Base-by-base conservation (phyloP, 1,284 basidiomycete species). In the Trametes polyzona region DNA sequence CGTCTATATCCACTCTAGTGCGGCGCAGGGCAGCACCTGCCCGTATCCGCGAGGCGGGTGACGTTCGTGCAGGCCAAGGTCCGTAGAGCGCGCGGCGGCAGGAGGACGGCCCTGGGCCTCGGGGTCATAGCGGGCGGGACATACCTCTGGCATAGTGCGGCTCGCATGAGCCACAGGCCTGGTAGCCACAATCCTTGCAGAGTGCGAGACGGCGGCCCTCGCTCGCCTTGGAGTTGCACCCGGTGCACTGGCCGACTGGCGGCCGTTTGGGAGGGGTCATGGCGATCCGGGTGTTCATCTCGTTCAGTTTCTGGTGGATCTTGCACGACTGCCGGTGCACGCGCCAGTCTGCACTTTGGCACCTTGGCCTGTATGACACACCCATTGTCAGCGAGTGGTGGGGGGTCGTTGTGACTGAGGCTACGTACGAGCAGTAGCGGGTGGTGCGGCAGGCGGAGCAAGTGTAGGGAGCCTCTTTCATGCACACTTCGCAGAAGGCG, bases 151-250 rank as follows among this genome's bases (percentile, higher is more conserved):
- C 64, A 32, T 68, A 58, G 55, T 72, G 63, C 61, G 65, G 69
- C 27, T 65, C 63, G 51, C 74, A 76, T 43, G 66, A 72, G 61
- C 73, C 73, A 57, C 74, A 76, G 11, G 69, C 68, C 47, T 69
- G 66, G 52, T 75, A 77, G 12, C 71, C 73, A 57, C 74, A 75
- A 26, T 72, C 70, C 4, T 67, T 66, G 62, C 74, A 75, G 24
- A 65, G 47, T 23, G 62, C 63, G 3, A 56, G 49, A n/a, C 55
- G 57, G 14, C 55, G 57, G 14, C 69, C 73, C 37, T 67, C 62
- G 33, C 56, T 46, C 47, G 69, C 73, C 48, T 63, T 66, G 4
- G 65, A 52, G 33, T 70, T 68, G 61, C 74, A 76, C 14, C 75
- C 74, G 7, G 74, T 76, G 64, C 74, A 76, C 32, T 71, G 70